Conservation (phyloP, 176 grass and related monocot genomes). For the Eleusine coracana region DNA sequence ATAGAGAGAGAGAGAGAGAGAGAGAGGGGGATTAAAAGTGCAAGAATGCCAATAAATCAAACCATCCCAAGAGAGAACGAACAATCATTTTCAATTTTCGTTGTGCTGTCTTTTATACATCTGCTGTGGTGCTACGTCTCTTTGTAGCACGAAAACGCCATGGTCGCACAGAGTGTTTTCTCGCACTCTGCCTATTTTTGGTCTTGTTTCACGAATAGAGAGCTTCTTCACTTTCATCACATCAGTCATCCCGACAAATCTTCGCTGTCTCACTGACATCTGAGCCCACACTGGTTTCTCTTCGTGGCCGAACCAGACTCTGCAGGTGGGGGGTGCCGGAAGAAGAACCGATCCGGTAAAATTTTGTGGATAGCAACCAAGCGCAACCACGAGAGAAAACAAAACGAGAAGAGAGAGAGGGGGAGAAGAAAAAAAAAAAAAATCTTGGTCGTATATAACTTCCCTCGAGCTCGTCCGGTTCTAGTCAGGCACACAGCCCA, state of each 20-base stretch:
- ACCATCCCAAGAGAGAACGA: too few relatives aligned
- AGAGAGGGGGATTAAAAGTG: too few relatives aligned
- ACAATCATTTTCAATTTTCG: too few relatives aligned
- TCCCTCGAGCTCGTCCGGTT: not conserved
- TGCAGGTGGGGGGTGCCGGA: not conserved
- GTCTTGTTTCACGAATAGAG: too few relatives aligned
- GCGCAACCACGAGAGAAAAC: not conserved
- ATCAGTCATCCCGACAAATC: not conserved
- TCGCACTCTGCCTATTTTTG: too few relatives aligned
- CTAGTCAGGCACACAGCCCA: slow-evolving; percentile 25
- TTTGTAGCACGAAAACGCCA: too few relatives aligned
- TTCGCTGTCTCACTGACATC: not conserved
- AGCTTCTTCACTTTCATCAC: not conserved
- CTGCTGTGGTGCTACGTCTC: too few relatives aligned
- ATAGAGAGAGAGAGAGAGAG: too few relatives aligned
- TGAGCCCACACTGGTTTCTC: not conserved
- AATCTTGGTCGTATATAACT: slow-evolving; percentile 18
- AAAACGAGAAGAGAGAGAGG: not conserved
- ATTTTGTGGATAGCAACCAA: slow-evolving; percentile 32
- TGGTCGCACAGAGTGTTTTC: too few relatives aligned
- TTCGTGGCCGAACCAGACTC: not conserved
- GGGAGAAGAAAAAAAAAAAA: not conserved
- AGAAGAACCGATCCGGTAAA: not conserved
- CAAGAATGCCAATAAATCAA: too few relatives aligned
- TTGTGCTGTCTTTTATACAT: too few relatives aligned